Base-by-base conservation (phyloP, 257 asterid genomes). In the Voacanga thouarsii region DNA sequence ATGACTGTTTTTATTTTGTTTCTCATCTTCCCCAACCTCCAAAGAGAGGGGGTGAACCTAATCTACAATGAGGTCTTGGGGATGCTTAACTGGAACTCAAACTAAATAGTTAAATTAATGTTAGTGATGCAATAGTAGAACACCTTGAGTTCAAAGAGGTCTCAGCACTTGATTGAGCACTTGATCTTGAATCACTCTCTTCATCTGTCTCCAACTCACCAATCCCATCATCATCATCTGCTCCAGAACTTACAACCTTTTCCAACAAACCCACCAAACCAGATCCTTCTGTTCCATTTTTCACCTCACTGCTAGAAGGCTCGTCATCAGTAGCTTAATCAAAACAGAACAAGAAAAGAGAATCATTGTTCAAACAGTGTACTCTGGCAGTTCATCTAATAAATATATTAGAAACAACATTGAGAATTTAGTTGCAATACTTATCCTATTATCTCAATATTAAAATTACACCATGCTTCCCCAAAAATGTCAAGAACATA, bases 161-260 rank as follows among this genome's bases (percentile, higher is more conserved):
- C 51, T 83, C 88, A 57, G 80, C 80, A 74, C 74, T 59, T 44
- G 81, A 67, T 76, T 85, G 85, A 71, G 55, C 88, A 80, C 79
- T 78, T 45, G 28, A 73, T 75, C 77, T 71, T 23, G 75, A 45
- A 75, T 80, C 84, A 26, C 80, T 74, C 78, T 89, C 95, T 77
- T 93, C 94, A 70, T 92, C 97, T 63, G 93, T 64, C 76, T 92
- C 97, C 66, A 88, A 86, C 39, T 28, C 61, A 55, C 37, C 45
- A 72, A 83, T 78, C 79, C 71, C 89, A 28, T 82, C 89, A 37
- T 82, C 89, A 39, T 82, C 89, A 73, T 83, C 91, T 30, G 71
- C 76, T 56, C 43, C 90, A 75, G 70, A 77, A 79, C 79, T 87
- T 84, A 83, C 94, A 79, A 82, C 79, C 80, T 56, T 81, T 77